Evolutionary conservation across 169 alveolate species (phyloP).

Genomic region (Cytauxzoon felis): DNA sequence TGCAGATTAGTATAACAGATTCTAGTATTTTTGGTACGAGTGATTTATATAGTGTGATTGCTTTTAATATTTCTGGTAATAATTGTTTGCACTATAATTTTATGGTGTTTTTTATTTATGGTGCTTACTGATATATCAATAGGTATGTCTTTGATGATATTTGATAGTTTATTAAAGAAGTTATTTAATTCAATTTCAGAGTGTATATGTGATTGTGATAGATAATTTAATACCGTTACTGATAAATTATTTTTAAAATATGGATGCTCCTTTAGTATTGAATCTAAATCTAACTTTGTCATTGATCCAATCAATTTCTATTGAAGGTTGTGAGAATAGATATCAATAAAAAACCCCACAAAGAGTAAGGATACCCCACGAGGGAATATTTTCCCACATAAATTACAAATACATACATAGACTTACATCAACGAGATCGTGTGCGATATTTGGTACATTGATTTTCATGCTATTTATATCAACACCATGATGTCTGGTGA

Average conservation of each 20-base stretch:
- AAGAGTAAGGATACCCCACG: neutral
- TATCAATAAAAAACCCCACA: constrained; percentile 6
- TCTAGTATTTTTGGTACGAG: constrained; percentile 43
- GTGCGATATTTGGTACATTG: constrained; percentile 19
- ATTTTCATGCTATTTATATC: constrained; percentile 27
- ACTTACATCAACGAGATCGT: constrained; percentile 30
- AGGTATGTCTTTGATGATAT: constrained; percentile 44
- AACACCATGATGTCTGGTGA: constrained; percentile 17
- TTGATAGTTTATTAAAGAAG: constrained; percentile 55
- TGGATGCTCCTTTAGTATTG: constrained; percentile 37
- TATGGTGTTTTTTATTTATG: neutral
- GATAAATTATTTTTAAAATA: constrained; percentile 35
- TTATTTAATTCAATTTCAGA: constrained; percentile 36
- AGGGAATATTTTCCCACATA: neutral
- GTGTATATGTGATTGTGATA: constrained; percentile 64
- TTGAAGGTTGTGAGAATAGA: neutral
- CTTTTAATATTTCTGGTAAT: constrained; percentile 53
- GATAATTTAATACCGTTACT: constrained; percentile 57
- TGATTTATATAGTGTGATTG: constrained; percentile 31
- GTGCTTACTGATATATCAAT: constrained; percentile 46
- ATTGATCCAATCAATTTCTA: constrained; percentile 19
- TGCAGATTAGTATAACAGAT: constrained; percentile 52
- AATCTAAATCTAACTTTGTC: constrained; percentile 28
- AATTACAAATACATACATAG: neutral
- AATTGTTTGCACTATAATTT: constrained; percentile 51